phyloP scores from a whole-genome alignment of 306 rosid species.

The Cicer yamashitae region DNA sequence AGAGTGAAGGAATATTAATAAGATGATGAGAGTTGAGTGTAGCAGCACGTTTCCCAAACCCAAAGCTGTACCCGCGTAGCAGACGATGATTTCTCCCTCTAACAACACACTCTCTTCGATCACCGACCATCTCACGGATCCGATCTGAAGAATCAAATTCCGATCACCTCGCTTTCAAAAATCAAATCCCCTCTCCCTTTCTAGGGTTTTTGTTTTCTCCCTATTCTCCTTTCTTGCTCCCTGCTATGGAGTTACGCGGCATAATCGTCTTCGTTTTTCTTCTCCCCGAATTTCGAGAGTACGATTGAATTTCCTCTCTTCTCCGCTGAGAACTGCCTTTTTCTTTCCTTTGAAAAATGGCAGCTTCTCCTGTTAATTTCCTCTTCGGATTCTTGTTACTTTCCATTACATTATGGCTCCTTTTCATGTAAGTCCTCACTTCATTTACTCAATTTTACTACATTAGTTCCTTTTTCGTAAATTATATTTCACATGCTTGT shows the following conservation, averaged over 20 bases:
- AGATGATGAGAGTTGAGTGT: neutral
- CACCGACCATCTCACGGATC: conserved; percentile 69
- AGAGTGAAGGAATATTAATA: no score
- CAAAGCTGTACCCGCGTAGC: conserved; percentile 47
- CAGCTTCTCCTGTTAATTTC: conserved; percentile 84
- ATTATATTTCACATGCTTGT: neutral
- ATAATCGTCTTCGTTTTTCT: conserved; percentile 42
- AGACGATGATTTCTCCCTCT: conserved; percentile 39
- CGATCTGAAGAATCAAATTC: conserved; percentile 66
- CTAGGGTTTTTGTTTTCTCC: conserved; percentile 51
- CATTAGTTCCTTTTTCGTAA: neutral
- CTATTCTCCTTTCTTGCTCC: neutral
- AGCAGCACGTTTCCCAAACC: conserved; percentile 43
- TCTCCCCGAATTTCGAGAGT: conserved; percentile 51
- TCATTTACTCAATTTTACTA: conserved; percentile 11
- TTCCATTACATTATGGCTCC: conserved; percentile 77
- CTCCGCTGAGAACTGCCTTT: neutral
- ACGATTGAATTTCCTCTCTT: conserved; percentile 49
- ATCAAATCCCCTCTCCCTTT: conserved; percentile 43
- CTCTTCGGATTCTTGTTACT: conserved; percentile 79
- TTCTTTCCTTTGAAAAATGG: conserved; percentile 56
- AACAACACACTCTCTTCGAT: conserved; percentile 41
- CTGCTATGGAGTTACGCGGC: conserved; percentile 52
- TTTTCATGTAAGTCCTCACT: conserved; percentile 72
- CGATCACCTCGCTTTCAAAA: conserved; percentile 63